Base-by-base conservation (phyloP, 192 early-diverging fungal genomes). In the Geranomyces michiganensis region DNA sequence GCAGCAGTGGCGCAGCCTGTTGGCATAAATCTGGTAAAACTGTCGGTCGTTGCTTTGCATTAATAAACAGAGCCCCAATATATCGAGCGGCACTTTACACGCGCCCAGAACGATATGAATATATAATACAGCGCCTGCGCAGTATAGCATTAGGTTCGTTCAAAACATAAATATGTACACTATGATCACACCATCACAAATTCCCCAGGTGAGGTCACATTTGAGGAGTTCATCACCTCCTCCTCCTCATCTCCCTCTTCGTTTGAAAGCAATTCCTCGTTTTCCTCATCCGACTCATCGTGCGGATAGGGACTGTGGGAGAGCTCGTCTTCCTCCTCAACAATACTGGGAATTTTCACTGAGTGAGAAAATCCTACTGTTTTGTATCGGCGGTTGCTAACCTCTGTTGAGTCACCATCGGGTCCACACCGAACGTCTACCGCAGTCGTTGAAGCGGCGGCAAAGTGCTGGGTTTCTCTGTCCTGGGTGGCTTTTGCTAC, bases 281-380 rank as follows among this genome's bases (percentile, higher is more conserved):
- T 49, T 43, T 65, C 64, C 17, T 68, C 66, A 51, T 68, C 66
- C 0, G 51, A 55, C 12, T 51, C 66, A 10, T 51, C 66, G 30
- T 10, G 66, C 0, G 66, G 49, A 33, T 68, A 68, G 29, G 66
- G 66, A 29, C 66, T 68, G 26, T 48, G 30, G 14, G 65, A 47
- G 5, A n/a, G 19, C 12, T 60, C 66, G 41, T 17, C 62, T 6
- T 68, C 47, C 31, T 68, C 49, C 32, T 68, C 66, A 31, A 29
- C 5, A 29, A 68, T 56, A 24, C n/a, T 64, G 1, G 66, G 66
- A 33, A 68, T 68, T 12, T 31, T 26, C 13, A 56, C 32, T 10
- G 66, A 5, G 36, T 68, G 66, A 0, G 22, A 24, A 49, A 68
- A 68, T 7, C 51, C 66, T 8, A 68, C 66, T 4, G 27, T 53